Evolutionary conservation across 345 rosid species (phyloP).

Genomic region (Melastoma malabathricum): DNA sequence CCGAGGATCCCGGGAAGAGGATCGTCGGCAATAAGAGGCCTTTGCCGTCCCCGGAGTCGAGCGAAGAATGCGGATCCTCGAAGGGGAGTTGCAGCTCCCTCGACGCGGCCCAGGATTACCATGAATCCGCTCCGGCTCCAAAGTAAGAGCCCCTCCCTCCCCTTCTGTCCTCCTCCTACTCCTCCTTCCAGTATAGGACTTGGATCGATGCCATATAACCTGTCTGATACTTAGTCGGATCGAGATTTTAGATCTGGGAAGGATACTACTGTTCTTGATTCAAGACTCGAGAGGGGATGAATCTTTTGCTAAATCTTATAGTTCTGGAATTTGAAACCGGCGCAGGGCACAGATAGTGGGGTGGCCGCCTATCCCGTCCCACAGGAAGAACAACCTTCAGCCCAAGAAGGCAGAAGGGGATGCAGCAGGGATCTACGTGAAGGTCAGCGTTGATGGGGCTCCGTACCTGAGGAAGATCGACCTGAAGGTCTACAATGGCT

Average conservation of each 20-base stretch:
- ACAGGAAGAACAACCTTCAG: constrained; percentile 37
- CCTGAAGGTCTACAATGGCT: constrained; percentile 43
- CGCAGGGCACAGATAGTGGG: constrained; percentile 59
- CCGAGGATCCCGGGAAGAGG: too few species aligned
- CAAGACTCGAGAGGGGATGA: too few species aligned
- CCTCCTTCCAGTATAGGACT: too few species aligned
- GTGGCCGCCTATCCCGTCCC: constrained; percentile 70
- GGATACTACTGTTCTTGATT: too few species aligned
- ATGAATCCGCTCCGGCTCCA: constrained; percentile 34
- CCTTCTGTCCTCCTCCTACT: too few species aligned
- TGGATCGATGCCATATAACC: too few species aligned
- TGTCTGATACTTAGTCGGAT: too few species aligned
- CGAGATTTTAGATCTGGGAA: too few species aligned
- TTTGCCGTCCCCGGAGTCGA: constrained; percentile 14
- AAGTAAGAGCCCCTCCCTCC: constrained; percentile 34
- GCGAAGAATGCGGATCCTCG: constrained; percentile 9
- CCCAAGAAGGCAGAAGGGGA: constrained; percentile 37
- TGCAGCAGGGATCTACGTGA: constrained; percentile 39
- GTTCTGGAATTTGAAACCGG: constrained; percentile 1
- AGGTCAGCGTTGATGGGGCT: constrained; percentile 85
- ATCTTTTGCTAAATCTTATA: too few species aligned
- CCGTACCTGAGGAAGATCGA: constrained; percentile 75
- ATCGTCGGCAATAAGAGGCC: constrained; percentile 28
- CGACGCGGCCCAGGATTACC: constrained; percentile 10
- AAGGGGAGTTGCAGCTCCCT: constrained; percentile 8